Percentiles rank a stretch among this genome's conserved stretches.
These are phyloP conservation scores for Cystobasidium pallidum DNA, from an alignment of 1,284 basidiomycete genomes.

Conservation along the genomic window DNA sequence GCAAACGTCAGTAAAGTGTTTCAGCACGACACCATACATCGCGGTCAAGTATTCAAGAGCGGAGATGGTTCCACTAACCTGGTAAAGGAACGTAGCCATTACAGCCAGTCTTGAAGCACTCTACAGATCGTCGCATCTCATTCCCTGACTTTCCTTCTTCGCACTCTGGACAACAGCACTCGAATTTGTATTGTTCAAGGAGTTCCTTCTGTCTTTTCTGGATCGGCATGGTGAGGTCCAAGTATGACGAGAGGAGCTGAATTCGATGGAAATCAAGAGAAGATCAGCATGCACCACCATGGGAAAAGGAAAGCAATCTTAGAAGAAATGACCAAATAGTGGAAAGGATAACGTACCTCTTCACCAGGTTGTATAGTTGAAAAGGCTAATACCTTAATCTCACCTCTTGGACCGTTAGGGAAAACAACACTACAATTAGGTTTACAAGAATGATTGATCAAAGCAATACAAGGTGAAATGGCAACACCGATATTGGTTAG, in stretches of 20 bases:
- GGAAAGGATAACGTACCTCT: slow-evolving; percentile 64
- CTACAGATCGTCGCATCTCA: slow-evolving; percentile 71
- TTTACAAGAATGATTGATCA: slow-evolving; percentile 87
- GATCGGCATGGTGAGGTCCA: slow-evolving; percentile 76
- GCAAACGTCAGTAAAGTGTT: too few species aligned
- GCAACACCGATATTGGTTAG: slow-evolving; percentile 77
- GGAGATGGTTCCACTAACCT: slow-evolving; percentile 54
- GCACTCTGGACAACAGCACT: slow-evolving; percentile 72
- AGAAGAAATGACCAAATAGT: too few species aligned
- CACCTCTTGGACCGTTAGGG: slow-evolving; percentile 62
- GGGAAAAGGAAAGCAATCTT: too few species aligned
- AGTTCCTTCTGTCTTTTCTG: slow-evolving; percentile 66
- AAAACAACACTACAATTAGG: slow-evolving; percentile 93
- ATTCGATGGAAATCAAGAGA: background rate
- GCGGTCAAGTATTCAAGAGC: too few species aligned
- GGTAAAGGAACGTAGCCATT: slow-evolving; percentile 57
- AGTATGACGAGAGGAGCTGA: slow-evolving; percentile 69
- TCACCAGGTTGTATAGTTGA: slow-evolving; percentile 67
- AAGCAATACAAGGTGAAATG: slow-evolving; percentile 73
- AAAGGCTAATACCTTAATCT: slow-evolving; percentile 74
- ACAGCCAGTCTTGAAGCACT: slow-evolving; percentile 60
- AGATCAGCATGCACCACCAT: background rate
- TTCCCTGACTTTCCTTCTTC: slow-evolving; percentile 53
- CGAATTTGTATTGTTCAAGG: slow-evolving; percentile 76
- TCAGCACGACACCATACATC: background rate